Base-by-base conservation (phyloP, 2,329 filamentous ascomycete species). In the Biscogniauxia sp. region DNA sequence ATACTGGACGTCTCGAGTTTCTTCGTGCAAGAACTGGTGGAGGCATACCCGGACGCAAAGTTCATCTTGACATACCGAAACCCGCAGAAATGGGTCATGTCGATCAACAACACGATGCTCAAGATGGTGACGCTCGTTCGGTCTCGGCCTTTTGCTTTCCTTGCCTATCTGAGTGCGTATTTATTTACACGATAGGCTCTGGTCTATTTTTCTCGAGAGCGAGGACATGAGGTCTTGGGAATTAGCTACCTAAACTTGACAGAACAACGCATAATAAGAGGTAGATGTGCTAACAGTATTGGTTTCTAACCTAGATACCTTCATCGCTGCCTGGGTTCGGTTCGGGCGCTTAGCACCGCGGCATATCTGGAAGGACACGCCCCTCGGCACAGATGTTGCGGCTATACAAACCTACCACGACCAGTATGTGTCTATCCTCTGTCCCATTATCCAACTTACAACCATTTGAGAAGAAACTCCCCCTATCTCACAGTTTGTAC, bases 1-100 rank as follows among this genome's bases (percentile, higher is more conserved):
- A n/a, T 57, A 11, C 26, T 54, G n/a, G 60, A 62, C 20, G 54
- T 59, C 5, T 50, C 49, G 17, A 51, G 54, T n/a, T 59, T 51
- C 45, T 59, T 59, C 26, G 54, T 20, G 5, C 54, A 49, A 11
- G 57, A 55, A 11, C 28, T 62, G 6, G 28, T 59, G 17, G 54
- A 49, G 23, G 60, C 60, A 11, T 62, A 62, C 37, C 60, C 60
- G 8, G 57, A 57, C 20, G 54, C 57, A 7, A 52, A 51, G 25
- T 54, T 60, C 53, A 51, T 62, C 23, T 53, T 62, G 20, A 62
- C 60, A 9, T 32, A 55, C 17, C 20, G 60, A 5, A 41, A 57
- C 23, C 28, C 54, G 2, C 23, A 53, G 9, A 45, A 28, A 23
- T 62, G 54, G 60, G 50, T 56, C 13, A 5, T 15, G 8, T 58